Base-by-base conservation (phyloP, 2,329 filamentous ascomycete genomes). In the Lecanicillium sp. region DNA sequence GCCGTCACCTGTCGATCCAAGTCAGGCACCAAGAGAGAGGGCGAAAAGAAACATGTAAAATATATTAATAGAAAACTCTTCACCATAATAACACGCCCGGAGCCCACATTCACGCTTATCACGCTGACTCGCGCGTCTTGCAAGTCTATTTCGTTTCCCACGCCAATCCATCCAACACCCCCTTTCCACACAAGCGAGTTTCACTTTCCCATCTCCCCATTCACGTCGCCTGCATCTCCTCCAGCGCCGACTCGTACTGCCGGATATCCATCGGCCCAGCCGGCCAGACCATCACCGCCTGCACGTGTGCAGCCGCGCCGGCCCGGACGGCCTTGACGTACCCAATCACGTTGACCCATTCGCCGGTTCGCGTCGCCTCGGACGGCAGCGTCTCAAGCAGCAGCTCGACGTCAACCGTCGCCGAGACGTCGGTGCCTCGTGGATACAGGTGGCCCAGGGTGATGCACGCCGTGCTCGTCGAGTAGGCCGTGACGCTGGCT, bases 301-400 rank as follows among this genome's bases (percentile, higher is more conserved):
- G 87, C 15, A 95, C 70, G 49, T 68, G 60, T 23, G 75, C 65
- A 14, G 54, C 50, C 41, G 49, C 41, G 50, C 52, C 45, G 21
- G 15, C 3, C 4, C 36, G 21, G 14, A 39, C 45, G 36, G 62
- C 61, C 33, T 71, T 74, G 46, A 90, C 72, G 62, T 94, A 94
- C 5, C 90, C 91, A 55, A 96, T 79, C 3, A 96, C 75, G 62
- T 96, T 95, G 42, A 96, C 67, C 90, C 90, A 96, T 51, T 84
- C 77, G n/a, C 91, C 91, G 21, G 86, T 69, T 43, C 81, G 75
- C 44, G 86, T 75, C 43, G 86, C 74, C 48, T 83, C 75, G 19
- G 75, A 67, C 17, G 77, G 79, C 50, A 93, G 67, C 9, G 69
- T 74, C 57, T 83, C 76, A 5, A 95, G 74, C 3, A 94, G 65